phyloP scores from a whole-genome alignment of 148 eudicot genomes.

The Rhododendron griersonianum region DNA sequence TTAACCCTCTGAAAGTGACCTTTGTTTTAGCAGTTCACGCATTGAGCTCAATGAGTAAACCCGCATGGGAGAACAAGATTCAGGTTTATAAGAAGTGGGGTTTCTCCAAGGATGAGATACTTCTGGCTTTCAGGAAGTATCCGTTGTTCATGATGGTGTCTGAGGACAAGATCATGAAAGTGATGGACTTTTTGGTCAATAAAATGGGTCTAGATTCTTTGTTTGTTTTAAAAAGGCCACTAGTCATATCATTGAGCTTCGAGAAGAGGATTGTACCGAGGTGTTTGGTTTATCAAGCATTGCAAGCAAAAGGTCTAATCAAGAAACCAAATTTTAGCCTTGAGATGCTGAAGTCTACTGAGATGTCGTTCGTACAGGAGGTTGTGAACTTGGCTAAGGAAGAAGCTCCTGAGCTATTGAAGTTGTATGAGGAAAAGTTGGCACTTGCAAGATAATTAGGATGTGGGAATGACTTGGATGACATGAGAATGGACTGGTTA shows the following conservation, averaged over 20 bases:
- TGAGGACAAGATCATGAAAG: constrained; percentile 10
- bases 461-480: background rate
- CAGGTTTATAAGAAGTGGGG: too few relatives aligned
- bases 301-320: constrained; percentile 17
- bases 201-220: constrained; percentile 17
- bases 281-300: constrained; percentile 16
- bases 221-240: constrained; percentile 1
- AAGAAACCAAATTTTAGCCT: background rate
- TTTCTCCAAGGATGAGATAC: too few relatives aligned
- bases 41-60: too few relatives aligned
- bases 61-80: too few relatives aligned
- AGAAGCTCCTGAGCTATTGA: constrained; percentile 22
- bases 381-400: background rate
- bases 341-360: background rate
- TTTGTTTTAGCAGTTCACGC: too few relatives aligned
- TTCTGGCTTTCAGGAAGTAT: background rate
- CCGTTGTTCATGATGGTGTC: constrained; percentile 2
- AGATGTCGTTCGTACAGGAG: background rate
- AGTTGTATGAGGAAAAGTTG: constrained; percentile 6
- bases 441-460: background rate
- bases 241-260: constrained; percentile 6
- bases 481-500: background rate
- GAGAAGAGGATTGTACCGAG: constrained; percentile 24
- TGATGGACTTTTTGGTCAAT: constrained; percentile 22
- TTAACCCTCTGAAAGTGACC: too few relatives aligned